Base-by-base conservation (phyloP, 2,329 filamentous ascomycete genomes). In the Rutstroemia sp. region DNA sequence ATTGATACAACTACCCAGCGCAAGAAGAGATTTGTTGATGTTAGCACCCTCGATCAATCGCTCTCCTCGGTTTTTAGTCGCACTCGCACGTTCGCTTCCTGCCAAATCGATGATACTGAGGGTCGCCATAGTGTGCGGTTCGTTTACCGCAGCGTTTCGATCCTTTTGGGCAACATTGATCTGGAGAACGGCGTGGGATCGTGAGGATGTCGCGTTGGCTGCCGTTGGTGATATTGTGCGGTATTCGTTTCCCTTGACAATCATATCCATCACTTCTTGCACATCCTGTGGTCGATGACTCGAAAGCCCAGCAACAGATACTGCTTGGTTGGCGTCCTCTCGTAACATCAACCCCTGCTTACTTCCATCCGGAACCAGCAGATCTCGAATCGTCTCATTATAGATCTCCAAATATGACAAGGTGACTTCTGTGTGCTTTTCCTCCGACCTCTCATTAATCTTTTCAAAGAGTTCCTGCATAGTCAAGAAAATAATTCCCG, bases 401-500 rank as follows among this genome's bases (percentile, higher is more conserved):
- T 99, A 99, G 61, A 99, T 99, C 70, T 99, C 94, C 39, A 99
- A 80, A 68, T 97, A 99, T 0, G 92, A 96, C 16, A 99, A 81
- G 0, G 92, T 90, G 54, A 99, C 78, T 67, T 97, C 94, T 3
- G 91, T 94, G 27, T 84, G 78, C 73, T 96, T 97, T 59, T 96
- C 91, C 57, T 88, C 84, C 60, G 86, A 86, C 54, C 89, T 76
- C 56, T 97, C 94, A n/a, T 79, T 77, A 63, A 99, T 96, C 72
- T 92, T 89, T 74, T 99, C 94, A 68, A 99, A 99, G 23, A 99
- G 78, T 73, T 99, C 94, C 72, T 97, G 92, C 92, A 99, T 99
- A 1, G 94, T 97, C 66, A 99, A 76, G 74, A 97, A 99, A 70
- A 99, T 99, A 67, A 99, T 97, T 57, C 94, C 94, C 0, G 94